phyloP scores from a whole-genome alignment of 345 rosid genomes.

The Rhodomyrtus tomentosa region DNA sequence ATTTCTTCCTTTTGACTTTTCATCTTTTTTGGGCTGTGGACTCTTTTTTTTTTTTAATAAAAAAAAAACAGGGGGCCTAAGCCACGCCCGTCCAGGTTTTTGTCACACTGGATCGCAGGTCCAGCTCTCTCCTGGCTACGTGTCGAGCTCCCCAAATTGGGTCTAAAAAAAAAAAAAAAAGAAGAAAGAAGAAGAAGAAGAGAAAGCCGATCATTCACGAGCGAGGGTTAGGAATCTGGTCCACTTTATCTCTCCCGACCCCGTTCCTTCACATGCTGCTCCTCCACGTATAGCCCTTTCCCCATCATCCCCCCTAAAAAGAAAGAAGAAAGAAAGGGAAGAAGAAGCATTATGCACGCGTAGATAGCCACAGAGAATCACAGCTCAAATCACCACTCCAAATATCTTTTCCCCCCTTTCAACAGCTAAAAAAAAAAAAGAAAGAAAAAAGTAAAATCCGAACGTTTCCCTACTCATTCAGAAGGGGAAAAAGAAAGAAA shows the following conservation, averaged over 20 bases:
- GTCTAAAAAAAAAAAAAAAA: no score
- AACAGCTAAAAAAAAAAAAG: no score
- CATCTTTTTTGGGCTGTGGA: background rate
- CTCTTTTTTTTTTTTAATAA: background rate
- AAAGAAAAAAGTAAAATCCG: background rate
- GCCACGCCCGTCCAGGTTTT: background rate
- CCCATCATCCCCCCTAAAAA: background rate
- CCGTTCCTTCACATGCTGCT: background rate
- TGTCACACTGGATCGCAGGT: background rate
- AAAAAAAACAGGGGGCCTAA: background rate
- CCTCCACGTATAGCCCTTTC: background rate
- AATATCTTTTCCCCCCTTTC: background rate
- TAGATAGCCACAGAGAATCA: background rate
- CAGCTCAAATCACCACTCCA: background rate
- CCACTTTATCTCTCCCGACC: background rate
- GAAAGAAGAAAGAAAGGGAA: background rate
- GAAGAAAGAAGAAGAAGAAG: no score
- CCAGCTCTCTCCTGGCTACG: background rate
- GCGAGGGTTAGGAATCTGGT: background rate
- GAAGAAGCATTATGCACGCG: background rate
- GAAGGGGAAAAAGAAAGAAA: accelerated
- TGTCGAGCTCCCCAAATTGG: background rate
- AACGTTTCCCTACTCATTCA: background rate
- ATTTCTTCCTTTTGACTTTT: background rate
- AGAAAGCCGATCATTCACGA: background rate